Conservation (phyloP, 1,139 yeast genomes). For the Diutina pseudorugosa region DNA sequence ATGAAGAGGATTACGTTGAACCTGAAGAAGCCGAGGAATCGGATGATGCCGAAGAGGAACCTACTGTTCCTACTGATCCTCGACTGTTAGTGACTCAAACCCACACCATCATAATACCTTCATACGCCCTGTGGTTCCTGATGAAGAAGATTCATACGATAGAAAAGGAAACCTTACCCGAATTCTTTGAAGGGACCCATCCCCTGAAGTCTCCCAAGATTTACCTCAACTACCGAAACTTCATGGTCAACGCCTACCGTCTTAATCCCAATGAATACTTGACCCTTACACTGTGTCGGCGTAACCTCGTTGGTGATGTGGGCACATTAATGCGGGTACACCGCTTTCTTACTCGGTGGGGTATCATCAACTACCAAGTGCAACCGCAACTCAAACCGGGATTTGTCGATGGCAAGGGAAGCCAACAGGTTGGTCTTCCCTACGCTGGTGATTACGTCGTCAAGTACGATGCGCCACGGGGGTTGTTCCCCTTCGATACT, state of each 20-base stretch:
- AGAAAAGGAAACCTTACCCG: slow-evolving; percentile 72
- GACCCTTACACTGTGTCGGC: slow-evolving; percentile 86
- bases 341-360: slow-evolving; percentile 89
- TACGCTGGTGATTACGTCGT: slow-evolving; percentile 58
- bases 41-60: not conserved
- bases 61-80: not conserved
- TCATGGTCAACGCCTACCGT: slow-evolving; percentile 87
- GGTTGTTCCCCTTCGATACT: slow-evolving; percentile 86
- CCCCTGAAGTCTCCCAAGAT: slow-evolving; percentile 82
- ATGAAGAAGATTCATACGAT: slow-evolving; percentile 55
- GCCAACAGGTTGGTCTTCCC: slow-evolving; percentile 38
- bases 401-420: slow-evolving; percentile 46
- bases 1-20: not conserved
- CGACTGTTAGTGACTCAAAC: slow-evolving; percentile 37
- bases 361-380: slow-evolving; percentile 88
- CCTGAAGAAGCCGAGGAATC: not conserved
- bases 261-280: slow-evolving; percentile 87
- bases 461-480: slow-evolving; percentile 84
- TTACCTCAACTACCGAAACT: slow-evolving; percentile 80
- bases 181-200: slow-evolving; percentile 67
- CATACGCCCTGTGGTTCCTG: slow-evolving; percentile 86
- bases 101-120: slow-evolving; percentile 85
- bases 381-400: slow-evolving; percentile 57
- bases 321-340: slow-evolving; percentile 88
- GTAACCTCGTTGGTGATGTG: slow-evolving; percentile 93